Evolutionary conservation across 371 early-diverging fungal genomes (phyloP), one percentile per base, ranked within the genome.

Genomic region (Mortierella sp.): DNA sequence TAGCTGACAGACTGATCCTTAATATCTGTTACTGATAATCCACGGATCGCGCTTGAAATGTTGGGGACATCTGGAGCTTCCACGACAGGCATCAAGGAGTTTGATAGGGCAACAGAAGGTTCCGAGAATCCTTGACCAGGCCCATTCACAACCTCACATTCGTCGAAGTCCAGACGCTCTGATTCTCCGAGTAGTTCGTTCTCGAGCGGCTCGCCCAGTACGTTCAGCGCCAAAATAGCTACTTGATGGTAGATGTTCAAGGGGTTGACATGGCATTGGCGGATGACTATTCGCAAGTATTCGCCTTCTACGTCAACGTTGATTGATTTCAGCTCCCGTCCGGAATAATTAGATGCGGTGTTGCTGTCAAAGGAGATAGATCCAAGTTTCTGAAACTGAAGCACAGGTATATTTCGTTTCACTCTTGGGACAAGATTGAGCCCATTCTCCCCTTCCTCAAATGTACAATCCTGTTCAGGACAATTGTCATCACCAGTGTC

Each of bases 221-320:
- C 71, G 65, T 88, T 90, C 55, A 93, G 55, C 1, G 91, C 89
- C 22, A 91, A 80, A 7, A 92, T 80, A 0, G 91, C 93, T 38
- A 90, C 88, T 85, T 95, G 95, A 70, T 94, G 93, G 67, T 92
- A 93, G 32, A 90, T 88, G 76, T 95, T 95, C 36, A 93, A 65
- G 22, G 86, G 75, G 70, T 95, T 95, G 68, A 88, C 85, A 78
- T 92, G 88, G 80, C 93, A 93, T 63, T 91, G 90, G 43, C 93
- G 89, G 43, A 92, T 83, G 8, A 92, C 90, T 15, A 95, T 67
- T 64, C 94, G 88, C 33, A 95, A 77, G 70, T 88, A 92, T 72
- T 93, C 92, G 48, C 92, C 92, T 58, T 90, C 88, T n/a, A 87
- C 87, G 67, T 94, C 92, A 36, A 94, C 80, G 71, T 92, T 92